Evolutionary conservation across 805 yeast species (phyloP), one percentile per base, ranked within the genome.

Genomic region (Yarrowia yakushimensis): DNA sequence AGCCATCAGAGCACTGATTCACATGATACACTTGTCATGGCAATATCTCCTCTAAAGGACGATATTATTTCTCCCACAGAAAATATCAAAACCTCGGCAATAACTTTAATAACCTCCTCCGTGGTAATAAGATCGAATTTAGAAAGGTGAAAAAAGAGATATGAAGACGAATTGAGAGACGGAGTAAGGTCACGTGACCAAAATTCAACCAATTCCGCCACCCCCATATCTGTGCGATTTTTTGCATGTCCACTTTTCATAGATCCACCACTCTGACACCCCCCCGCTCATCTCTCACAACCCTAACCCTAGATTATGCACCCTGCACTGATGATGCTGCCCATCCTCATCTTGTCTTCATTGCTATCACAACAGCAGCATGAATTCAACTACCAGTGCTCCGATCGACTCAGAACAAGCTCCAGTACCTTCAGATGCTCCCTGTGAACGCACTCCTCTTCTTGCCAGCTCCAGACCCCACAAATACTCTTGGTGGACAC

Each of bases 281-380:
- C 5, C 20, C 8, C 46, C 13, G 6, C 18, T 13, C 30, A 1
- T 6, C 31, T 15, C 12, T 7, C 9, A n/a, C 22, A 6, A 12
- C 50, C 34, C 52, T 45, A 45, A 45, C 52, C 36, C 52, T 45
- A 45, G 52, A 45, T 45, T 45, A 45, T 45, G 52, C 52, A 45
- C 27, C 3, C 10, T 23, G 20, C 27, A 42, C 46, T 23, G n/a
- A 25, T 4, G 12, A 22, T 17, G n/a, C 37, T 34, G 37, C 37
- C 31, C 34, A 28, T 18, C n/a, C n/a, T n/a, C 20, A 4, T 7
- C 33, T 10, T 31, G 23, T 17, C 50, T 27, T 17, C 4, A 23
- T 45, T 45, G 52, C 52, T 45, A 23, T 45, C 25, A 2, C 17
- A 4, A 18, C 23, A 1, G 13, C 36, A 45, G 1, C 25, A 45